A percentile compares a stretch with the other conserved stretches of the same genome.
These are phyloP conservation scores for Bisporella sp. DNA, from an alignment of 2,329 filamentous ascomycete species.

Conservation along the genomic window DNA sequence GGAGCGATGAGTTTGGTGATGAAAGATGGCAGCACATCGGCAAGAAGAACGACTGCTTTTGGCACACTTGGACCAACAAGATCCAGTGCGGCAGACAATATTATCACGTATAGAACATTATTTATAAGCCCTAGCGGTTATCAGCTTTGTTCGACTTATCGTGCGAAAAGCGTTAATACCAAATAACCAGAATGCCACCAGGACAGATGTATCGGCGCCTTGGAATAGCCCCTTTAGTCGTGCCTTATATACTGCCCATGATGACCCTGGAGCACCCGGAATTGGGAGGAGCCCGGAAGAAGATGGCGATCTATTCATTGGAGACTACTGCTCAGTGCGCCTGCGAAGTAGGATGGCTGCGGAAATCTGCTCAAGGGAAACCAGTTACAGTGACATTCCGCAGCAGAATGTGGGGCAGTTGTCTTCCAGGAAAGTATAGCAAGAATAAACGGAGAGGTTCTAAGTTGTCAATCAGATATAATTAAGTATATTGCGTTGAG, in stretches of 20 bases:
- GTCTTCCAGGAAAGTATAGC: not conserved
- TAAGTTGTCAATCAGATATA: no score
- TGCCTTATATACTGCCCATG: conserved; percentile 67
- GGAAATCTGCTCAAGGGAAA: conserved; percentile 3
- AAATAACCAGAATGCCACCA: conserved; percentile 87
- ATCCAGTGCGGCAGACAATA: conserved; percentile 90
- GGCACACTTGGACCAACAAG: conserved; percentile 82
- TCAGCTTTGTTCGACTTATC: conserved; percentile 1
- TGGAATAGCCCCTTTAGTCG: conserved; percentile 57
- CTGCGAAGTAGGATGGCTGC: not conserved
- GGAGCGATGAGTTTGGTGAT: conserved; percentile 80
- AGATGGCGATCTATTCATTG: conserved; percentile 18
- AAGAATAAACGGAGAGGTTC: no score
- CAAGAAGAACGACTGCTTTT: conserved; percentile 87
- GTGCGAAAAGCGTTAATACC: conserved; percentile 48
- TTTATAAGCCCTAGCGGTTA: conserved; percentile 73
- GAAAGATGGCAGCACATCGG: conserved; percentile 87
- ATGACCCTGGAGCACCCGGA: conserved; percentile 53
- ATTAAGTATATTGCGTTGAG: no score
- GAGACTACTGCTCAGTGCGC: no score
- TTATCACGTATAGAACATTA: conserved; percentile 96
- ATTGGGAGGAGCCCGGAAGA: conserved; percentile 41
- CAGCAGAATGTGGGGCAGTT: not conserved
- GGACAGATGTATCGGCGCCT: conserved; percentile 63
- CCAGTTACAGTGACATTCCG: not conserved